These are phyloP conservation scores for Selaginella tamariscina DNA, from an alignment of 75 land plant species.

Conservation along the genomic window DNA sequence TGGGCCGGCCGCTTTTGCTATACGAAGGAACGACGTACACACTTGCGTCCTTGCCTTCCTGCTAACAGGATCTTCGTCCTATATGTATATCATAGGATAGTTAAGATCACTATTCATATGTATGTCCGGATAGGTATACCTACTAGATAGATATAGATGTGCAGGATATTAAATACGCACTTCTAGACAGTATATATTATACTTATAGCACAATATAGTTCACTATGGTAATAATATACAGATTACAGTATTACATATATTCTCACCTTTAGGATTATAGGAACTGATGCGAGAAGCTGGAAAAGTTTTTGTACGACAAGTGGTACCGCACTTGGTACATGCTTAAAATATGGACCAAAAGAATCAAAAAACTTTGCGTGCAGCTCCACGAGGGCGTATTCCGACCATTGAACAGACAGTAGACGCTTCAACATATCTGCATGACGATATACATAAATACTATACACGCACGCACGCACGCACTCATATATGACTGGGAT, in stretches of 20 bases:
- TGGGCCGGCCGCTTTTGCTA: slow-evolving; percentile 69
- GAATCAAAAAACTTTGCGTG: slow-evolving; percentile 64
- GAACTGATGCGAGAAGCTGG: slow-evolving; percentile 61
- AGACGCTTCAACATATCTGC: slow-evolving; percentile 58
- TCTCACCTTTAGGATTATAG: slow-evolving; percentile 45
- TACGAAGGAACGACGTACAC: slow-evolving; percentile 84
- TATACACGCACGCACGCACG: background rate
- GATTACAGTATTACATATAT: background rate
- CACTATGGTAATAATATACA: no score
- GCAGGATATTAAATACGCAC: no score
- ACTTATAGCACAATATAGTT: no score
- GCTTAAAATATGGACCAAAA: slow-evolving; percentile 70
- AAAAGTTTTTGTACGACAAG: slow-evolving; percentile 72
- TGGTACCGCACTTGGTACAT: slow-evolving; percentile 46
- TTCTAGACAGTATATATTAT: no score
- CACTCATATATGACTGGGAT: no score
- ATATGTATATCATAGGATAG: no score
- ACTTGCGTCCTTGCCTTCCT: slow-evolving; percentile 77
- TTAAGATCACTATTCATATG: no score
- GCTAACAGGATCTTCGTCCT: background rate
- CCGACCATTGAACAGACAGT: slow-evolving; percentile 63
- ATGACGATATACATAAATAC: background rate
- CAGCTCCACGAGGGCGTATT: slow-evolving; percentile 54
- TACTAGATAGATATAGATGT: no score
- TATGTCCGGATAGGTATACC: no score